These are phyloP conservation scores for Pelargonium citronellum DNA, from an alignment of 441 rosid genomes.

Conservation along the genomic window DNA sequence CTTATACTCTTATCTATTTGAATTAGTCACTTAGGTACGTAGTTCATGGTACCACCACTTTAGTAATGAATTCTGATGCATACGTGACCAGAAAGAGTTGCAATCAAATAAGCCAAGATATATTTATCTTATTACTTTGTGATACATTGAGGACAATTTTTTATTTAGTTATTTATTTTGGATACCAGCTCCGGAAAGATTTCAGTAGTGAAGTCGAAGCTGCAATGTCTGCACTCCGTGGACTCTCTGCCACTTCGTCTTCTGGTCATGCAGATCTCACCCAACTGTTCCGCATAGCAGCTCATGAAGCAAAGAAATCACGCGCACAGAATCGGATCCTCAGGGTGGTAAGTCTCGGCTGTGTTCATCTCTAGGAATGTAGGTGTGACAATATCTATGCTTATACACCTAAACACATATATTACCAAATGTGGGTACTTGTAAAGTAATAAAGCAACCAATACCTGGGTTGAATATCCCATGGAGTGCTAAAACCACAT, in stretches of 20 bases:
- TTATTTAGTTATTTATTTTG: slow-evolving; percentile 7
- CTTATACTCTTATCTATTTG: too few species aligned
- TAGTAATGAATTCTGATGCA: too few species aligned
- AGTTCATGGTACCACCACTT: too few species aligned
- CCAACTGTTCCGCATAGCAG: slow-evolving; percentile 62
- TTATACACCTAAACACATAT: too few species aligned
- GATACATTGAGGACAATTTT: neutral
- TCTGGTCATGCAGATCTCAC: slow-evolving; percentile 78
- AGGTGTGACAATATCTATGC: too few species aligned
- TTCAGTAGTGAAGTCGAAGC: slow-evolving; percentile 73
- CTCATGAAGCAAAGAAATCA: slow-evolving; percentile 77
- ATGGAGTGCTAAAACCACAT: neutral
- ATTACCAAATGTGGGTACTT: too few species aligned
- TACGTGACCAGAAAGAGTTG: too few species aligned
- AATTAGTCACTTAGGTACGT: too few species aligned
- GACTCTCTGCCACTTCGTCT: slow-evolving; percentile 53
- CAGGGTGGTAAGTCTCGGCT: slow-evolving; percentile 57
- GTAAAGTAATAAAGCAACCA: neutral
- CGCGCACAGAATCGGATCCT: slow-evolving; percentile 61
- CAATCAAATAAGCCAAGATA: too few species aligned
- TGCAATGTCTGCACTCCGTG: slow-evolving; percentile 50
- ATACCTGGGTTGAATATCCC: neutral
- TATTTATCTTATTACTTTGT: neutral
- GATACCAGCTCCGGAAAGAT: slow-evolving; percentile 59
- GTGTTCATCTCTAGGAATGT: neutral